Evolutionary conservation across 1,139 yeast species (phyloP), one percentile per base, ranked within the genome.

Genomic region (Meyerozyma guilliermondii): DNA sequence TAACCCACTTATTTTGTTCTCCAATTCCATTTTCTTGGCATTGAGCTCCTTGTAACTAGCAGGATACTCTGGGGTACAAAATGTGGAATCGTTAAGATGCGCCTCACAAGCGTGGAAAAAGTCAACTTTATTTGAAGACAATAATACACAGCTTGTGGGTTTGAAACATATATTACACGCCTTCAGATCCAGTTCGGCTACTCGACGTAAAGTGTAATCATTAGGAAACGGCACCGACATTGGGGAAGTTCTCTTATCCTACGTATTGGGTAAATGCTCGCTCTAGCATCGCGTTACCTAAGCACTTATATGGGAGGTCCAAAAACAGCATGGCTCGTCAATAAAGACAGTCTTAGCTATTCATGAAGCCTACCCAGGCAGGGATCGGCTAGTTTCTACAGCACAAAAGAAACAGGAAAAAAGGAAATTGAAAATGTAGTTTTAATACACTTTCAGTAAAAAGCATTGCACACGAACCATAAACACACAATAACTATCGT

Each of bases 91-190:
- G 14, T 59, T 61, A 39, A 86, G 60, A 60, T 86, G 95, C n/a
- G 68, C 52, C 22, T 72, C 76, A 57, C 95, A 87, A 1, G 78
- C 69, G 56, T 83, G 85, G 57, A 87, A 82, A 68, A 81, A 84
- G 36, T 51, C 54, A 11, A 14, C 38, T 52, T 72, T 61, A 44
- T 65, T 66, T 2, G 62, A 62, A 2, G 81, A 68, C n/a, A 83
- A 71, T 30, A 86, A 62, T 2, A 86, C 95, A 0, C 77, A 68
- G 1, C 70, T 51, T 0, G 87, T 66, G 1, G 92, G 87, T 50
- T 81, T 81, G 56, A 71, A 81, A 62, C 95, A 87, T 27, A 86
- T 68, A 38, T 66, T 55, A 53, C 95, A 86, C 0, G 91, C 70
- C 52, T 76, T 76, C 41, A 77, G 55, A 44, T 74, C 78, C n/a